Evolutionary conservation across 768 basidiomycete genomes (phyloP), one percentile per base, ranked within the genome.

Genomic region (Leccinellum rugosiceps): DNA sequence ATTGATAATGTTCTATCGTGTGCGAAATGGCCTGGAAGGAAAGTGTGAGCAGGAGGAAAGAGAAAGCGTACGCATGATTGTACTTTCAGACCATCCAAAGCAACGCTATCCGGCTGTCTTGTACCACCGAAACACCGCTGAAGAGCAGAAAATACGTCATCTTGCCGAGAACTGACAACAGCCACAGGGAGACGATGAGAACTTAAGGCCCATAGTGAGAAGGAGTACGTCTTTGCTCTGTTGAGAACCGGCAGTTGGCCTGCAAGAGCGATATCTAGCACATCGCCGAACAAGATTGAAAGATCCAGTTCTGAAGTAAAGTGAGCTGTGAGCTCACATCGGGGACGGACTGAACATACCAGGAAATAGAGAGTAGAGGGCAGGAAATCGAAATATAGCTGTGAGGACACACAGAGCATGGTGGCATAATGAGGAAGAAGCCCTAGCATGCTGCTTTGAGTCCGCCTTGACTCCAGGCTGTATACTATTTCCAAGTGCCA

Each of bases 351-450:
- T 19, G 23, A n/a, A 75, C 82, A 41, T 62, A 88, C 87, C 69
- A 14, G 78, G 57, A 62, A 88, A 83, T 47, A 77, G 64, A 13
- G 71, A 63, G 70, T 76, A 73, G 57, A 87, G 60, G 19, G 70
- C 61, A 17, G 74, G 74, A 57, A 81, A 78, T n/a, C 72, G 72
- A 61, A 86, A 77, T 53, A 88, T 72, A 51, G 76, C 76, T 5
- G 83, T 78, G 41, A 83, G 60, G 49, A 82, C 67, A 58, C 78
- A 76, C 28, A 89, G 72, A 4, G 84, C 81, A 58, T 79, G 71
- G 28, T 83, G 80, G 58, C 79, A 83, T n/a, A 88, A 64, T 2
- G 67, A 67, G 10, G 77, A 76, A 17, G 76, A 60, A 57, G 82
- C 77, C 45, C 72, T 69, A 19, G 77, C 74, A 52, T 68, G 56